Conservation (phyloP, 129 eudicot genomes). For the Flaveria trinervia region DNA sequence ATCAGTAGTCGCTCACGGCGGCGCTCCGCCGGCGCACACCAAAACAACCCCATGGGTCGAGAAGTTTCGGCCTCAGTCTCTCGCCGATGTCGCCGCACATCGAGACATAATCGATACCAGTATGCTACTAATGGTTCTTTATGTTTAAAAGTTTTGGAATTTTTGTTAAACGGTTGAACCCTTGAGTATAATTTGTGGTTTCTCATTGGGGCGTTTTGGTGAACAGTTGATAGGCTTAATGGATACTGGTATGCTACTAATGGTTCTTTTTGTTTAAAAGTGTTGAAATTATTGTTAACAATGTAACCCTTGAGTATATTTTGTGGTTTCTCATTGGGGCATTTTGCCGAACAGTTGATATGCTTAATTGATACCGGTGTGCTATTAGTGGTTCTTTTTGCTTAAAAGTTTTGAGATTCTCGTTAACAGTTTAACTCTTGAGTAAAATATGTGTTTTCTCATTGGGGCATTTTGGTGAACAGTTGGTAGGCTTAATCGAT, state of each 20-base stretch:
- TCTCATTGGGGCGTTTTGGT: background rate
- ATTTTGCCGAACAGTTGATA: too few species aligned
- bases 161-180: background rate
- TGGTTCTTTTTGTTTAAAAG: too few species aligned
- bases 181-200: background rate
- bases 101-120: slow-evolving; percentile 94
- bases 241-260: too few species aligned
- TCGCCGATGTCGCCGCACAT: slow-evolving; percentile 97
- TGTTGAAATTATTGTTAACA: background rate
- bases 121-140: slow-evolving; percentile 17
- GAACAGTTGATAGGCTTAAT: background rate
- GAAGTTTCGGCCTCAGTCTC: slow-evolving; percentile 92
- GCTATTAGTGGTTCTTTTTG: background rate
- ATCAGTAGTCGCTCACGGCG: slow-evolving; percentile 40
- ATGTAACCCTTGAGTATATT: background rate
- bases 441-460: background rate
- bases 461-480: background rate
- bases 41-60: slow-evolving; percentile 96
- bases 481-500: background rate
- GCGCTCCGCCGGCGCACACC: slow-evolving; percentile 44
- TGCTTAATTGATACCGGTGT: slow-evolving; percentile 56
- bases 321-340: too few species aligned
- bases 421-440: background rate
- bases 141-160: background rate
- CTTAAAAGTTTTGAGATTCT: background rate